Conservation (phyloP, 2,329 filamentous ascomycete species). For the Aspergillus fumigatiaffinis region DNA sequence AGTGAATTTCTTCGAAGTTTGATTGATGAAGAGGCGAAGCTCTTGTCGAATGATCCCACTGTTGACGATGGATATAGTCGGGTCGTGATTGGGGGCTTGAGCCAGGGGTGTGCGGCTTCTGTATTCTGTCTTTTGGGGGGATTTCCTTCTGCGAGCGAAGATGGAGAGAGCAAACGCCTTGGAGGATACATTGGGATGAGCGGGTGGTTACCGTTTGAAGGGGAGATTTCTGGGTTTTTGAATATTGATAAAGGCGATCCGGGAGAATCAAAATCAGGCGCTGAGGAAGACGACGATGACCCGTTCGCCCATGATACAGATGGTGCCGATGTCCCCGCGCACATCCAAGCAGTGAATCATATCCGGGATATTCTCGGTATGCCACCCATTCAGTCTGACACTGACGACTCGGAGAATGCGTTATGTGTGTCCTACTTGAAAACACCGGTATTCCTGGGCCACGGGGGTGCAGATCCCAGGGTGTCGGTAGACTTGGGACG, state of each 20-base stretch:
- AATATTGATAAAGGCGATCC: conserved; percentile 16
- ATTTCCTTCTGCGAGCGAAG: conserved; percentile 8
- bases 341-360: conserved; percentile 25
- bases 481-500: conserved; percentile 24
- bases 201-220: conserved; percentile 43
- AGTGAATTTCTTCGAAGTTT: conserved; percentile 32
- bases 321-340: conserved; percentile 8
- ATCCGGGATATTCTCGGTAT: conserved; percentile 32
- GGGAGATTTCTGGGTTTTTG: conserved; percentile 6
- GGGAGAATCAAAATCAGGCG: conserved; percentile 1
- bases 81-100: conserved; percentile 51
- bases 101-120: conserved; percentile 50
- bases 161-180: conserved; percentile 14
- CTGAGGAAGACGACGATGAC: conserved; percentile 20
- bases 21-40: conserved; percentile 29
- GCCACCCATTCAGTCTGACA: conserved; percentile 1
- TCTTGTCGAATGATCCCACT: conserved; percentile 17
- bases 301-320: conserved; percentile 9
- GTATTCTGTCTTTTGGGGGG: conserved; percentile 44
- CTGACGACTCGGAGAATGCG: not conserved
- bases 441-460: conserved; percentile 11
- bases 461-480: conserved; percentile 34
- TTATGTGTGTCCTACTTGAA: conserved; percentile 1
- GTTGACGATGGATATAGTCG: conserved; percentile 27
- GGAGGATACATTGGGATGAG: conserved; percentile 49